These are phyloP conservation scores for Apiotrichum siamense DNA, from an alignment of 1,284 basidiomycete species.

Conservation along the genomic window DNA sequence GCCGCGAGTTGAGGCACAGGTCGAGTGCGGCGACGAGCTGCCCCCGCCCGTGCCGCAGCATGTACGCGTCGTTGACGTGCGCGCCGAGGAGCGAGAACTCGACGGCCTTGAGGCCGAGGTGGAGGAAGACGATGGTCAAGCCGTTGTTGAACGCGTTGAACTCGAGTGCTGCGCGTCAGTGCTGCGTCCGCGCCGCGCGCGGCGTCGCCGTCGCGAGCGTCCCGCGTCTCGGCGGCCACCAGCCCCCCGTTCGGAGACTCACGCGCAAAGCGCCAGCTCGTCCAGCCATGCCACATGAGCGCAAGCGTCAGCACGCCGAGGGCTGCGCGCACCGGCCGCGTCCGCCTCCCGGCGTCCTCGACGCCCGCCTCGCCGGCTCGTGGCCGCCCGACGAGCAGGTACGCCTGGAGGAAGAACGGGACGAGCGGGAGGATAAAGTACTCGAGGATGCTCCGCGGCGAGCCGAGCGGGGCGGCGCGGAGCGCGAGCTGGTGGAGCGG, in stretches of 20 bases:
- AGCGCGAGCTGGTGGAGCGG: conserved; percentile 1
- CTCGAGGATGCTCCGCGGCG: neutral
- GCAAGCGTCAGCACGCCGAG: conserved; percentile 19
- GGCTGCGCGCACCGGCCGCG: conserved; percentile 19
- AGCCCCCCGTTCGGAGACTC: too few relatives aligned
- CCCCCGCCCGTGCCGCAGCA: conserved; percentile 16
- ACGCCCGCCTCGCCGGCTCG: too few relatives aligned
- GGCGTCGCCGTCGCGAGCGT: too few relatives aligned
- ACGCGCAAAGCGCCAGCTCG: conserved; percentile 28
- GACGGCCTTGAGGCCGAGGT: conserved; percentile 28
- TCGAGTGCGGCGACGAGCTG: conserved; percentile 24
- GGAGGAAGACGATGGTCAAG: conserved; percentile 25
- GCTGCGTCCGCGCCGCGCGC: neutral
- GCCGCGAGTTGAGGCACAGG: conserved; percentile 30
- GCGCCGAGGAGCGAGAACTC: conserved; percentile 31
- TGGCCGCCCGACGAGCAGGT: conserved; percentile 22
- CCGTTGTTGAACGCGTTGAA: conserved; percentile 34
- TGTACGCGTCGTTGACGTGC: conserved; percentile 30
- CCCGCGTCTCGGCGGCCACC: neutral
- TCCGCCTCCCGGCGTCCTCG: too few relatives aligned
- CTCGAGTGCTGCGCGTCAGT: conserved; percentile 20
- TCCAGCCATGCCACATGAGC: conserved; percentile 19
- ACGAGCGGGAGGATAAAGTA: conserved; percentile 6
- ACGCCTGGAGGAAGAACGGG: conserved; percentile 26
- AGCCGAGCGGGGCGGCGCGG: neutral